Conservation (phyloP, 2,329 filamentous ascomycete species). For the Aspergillus pseudonomiae region DNA sequence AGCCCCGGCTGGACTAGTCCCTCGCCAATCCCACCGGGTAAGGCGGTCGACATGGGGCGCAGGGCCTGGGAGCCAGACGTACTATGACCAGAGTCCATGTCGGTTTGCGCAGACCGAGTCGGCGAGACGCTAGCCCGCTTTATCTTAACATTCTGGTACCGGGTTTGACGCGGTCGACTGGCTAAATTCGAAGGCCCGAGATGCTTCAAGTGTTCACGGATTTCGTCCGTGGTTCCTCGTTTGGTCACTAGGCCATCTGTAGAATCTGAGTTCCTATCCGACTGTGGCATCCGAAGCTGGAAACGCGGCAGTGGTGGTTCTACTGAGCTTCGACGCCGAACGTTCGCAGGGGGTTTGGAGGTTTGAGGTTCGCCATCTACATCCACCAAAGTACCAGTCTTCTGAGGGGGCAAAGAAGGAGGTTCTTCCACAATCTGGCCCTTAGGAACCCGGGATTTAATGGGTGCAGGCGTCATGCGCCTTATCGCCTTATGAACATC, state of each 20-base stretch:
- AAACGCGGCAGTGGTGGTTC: slow-evolving; percentile 44
- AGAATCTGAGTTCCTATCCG: slow-evolving; percentile 31
- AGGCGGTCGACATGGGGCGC: slow-evolving; percentile 37
- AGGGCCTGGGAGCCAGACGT: slow-evolving; percentile 41
- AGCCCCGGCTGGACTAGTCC: slow-evolving; percentile 57
- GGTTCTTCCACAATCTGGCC: slow-evolving; percentile 55
- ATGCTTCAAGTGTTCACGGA: slow-evolving; percentile 64
- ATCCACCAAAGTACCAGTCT: slow-evolving; percentile 45
- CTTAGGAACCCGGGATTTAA: slow-evolving; percentile 67
- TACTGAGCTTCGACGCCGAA: slow-evolving; percentile 37
- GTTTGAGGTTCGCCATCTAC: slow-evolving; percentile 48
- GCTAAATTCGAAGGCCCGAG: slow-evolving; percentile 67
- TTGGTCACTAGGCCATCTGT: slow-evolving; percentile 45
- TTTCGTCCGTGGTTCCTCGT: slow-evolving; percentile 56
- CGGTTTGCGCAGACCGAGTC: slow-evolving; percentile 39
- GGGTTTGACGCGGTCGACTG: slow-evolving; percentile 61
- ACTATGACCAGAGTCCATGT: slow-evolving; percentile 42
- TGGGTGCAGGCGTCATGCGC: slow-evolving; percentile 78
- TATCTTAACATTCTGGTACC: slow-evolving; percentile 66
- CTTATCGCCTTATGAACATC: slow-evolving; percentile 98
- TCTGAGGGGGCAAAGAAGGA: slow-evolving; percentile 37
- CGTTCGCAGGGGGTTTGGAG: slow-evolving; percentile 15
- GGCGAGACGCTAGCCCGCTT: slow-evolving; percentile 56
- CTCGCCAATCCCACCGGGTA: slow-evolving; percentile 56
- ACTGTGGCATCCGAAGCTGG: slow-evolving; percentile 41